These are phyloP conservation scores for Podospora didyma DNA, from an alignment of 495 filamentous ascomycete species.

Conservation along the genomic window DNA sequence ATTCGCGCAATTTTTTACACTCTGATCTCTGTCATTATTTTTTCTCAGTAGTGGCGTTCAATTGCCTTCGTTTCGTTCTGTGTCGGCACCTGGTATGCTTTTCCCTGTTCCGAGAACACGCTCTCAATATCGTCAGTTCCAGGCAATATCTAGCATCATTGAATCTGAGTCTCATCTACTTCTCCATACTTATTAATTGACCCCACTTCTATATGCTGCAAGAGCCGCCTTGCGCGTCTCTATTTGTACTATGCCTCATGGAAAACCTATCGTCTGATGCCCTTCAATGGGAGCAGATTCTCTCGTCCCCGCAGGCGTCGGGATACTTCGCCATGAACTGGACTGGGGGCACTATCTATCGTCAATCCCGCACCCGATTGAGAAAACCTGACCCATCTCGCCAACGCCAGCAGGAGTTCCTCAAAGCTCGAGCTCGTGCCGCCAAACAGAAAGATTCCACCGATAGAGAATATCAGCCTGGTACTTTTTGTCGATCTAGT, in stretches of 20 bases:
- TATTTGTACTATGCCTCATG: background rate
- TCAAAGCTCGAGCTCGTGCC: constrained; percentile 28
- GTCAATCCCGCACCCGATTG: constrained; percentile 27
- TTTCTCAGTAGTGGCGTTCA: too few relatives aligned
- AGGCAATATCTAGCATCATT: too few relatives aligned
- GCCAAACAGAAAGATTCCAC: constrained; percentile 13
- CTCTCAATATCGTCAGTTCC: too few relatives aligned
- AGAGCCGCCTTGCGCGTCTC: background rate
- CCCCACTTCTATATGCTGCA: too few relatives aligned
- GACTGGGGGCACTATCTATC: constrained; percentile 41
- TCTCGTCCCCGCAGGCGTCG: background rate
- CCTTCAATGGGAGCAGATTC: background rate
- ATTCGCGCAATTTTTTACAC: too few relatives aligned
- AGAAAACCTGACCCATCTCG: constrained; percentile 28
- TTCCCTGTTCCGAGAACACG: too few relatives aligned
- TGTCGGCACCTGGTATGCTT: too few relatives aligned
- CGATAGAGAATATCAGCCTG: constrained; percentile 9
- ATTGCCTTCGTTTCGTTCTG: too few relatives aligned
- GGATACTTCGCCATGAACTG: constrained; percentile 36
- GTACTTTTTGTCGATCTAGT: constrained; percentile 2
- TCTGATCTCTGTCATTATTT: too few relatives aligned
- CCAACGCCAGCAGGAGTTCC: constrained; percentile 37
- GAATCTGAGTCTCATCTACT: too few relatives aligned
- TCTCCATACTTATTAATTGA: too few relatives aligned
- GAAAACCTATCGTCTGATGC: background rate